Conservation (phyloP, 768 basidiomycete genomes). For the Pluteus cervinus region DNA sequence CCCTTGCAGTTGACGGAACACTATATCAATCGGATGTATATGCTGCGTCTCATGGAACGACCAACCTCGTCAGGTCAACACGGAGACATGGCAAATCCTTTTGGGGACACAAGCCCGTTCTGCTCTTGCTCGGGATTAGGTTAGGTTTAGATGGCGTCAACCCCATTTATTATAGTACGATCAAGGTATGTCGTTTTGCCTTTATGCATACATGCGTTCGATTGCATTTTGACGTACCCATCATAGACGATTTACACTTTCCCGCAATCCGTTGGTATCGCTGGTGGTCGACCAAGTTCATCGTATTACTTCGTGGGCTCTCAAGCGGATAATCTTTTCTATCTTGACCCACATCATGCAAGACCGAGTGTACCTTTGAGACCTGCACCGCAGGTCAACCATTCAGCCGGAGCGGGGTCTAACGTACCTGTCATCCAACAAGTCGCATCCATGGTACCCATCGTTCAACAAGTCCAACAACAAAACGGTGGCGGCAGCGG, state of each 20-base stretch:
- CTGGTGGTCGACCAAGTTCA: conserved; percentile 93
- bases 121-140: conserved; percentile 81
- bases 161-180: conserved; percentile 86
- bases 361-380: conserved; percentile 72
- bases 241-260: conserved; percentile 79
- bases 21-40: conserved; percentile 85
- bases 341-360: conserved; percentile 76
- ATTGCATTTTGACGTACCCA: conserved; percentile 1
- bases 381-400: conserved; percentile 21
- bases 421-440: too few relatives aligned
- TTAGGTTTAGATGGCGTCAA: conserved; percentile 92
- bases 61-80: conserved; percentile 19
- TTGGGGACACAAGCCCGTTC: conserved; percentile 84
- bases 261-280: conserved; percentile 94
- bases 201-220: neutral
- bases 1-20: conserved; percentile 76
- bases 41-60: conserved; percentile 54
- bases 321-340: conserved; percentile 83
- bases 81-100: conserved; percentile 19
- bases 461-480: too few relatives aligned
- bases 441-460: too few relatives aligned
- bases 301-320: conserved; percentile 97
- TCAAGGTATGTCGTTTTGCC: conserved; percentile 30
- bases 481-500: neutral
- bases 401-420: neutral